These are phyloP conservation scores for Coniochaeta hoffmannii DNA, from an alignment of 2,329 filamentous ascomycete species.

Conservation along the genomic window DNA sequence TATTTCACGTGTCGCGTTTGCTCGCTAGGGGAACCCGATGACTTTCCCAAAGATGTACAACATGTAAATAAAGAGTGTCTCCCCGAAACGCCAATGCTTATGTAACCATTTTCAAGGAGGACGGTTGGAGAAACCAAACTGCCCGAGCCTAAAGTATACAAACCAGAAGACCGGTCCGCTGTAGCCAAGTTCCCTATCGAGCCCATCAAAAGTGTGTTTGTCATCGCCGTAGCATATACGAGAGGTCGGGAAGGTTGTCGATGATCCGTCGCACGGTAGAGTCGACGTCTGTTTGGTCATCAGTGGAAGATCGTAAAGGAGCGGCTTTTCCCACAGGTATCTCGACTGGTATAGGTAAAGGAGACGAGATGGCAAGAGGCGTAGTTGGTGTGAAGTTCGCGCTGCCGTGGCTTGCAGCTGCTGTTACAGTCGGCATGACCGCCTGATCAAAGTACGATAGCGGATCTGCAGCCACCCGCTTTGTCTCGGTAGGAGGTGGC, in stretches of 20 bases:
- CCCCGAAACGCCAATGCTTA: neutral
- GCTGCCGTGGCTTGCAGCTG: neutral
- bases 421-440: neutral
- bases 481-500: neutral
- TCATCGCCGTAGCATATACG: constrained; percentile 25
- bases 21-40: too few species aligned
- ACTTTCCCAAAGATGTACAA: neutral
- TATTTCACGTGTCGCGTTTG: too few species aligned
- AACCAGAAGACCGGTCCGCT: neutral
- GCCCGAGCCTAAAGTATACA: neutral
- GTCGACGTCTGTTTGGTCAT: constrained; percentile 7
- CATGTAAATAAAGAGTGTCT: neutral
- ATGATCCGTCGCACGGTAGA: constrained; percentile 14
- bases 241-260: constrained; percentile 21
- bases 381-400: neutral
- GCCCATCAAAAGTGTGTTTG: neutral
- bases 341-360: neutral
- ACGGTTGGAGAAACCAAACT: too few species aligned
- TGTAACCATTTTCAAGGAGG: neutral
- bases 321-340: neutral
- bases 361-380: neutral
- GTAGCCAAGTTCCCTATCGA: neutral
- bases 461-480: neutral
- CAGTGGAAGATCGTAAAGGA: constrained; percentile 1
- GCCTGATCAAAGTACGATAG: neutral